Conservation (phyloP, 192 early-diverging fungal species). For the Coemansia guatemalensis region DNA sequence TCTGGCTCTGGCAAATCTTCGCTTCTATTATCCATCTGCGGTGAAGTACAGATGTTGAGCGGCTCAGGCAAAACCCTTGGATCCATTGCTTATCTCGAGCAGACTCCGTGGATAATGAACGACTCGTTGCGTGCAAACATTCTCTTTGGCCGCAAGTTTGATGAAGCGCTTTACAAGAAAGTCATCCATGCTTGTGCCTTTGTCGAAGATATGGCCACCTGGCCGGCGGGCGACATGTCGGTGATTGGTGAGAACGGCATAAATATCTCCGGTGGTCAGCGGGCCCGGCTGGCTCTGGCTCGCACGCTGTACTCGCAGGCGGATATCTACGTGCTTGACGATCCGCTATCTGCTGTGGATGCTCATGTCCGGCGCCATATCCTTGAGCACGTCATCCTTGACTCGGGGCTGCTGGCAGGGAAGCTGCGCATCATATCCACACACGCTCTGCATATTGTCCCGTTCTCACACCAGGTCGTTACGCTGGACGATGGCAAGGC, state of each 20-base stretch:
- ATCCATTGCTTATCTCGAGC: constrained; percentile 26
- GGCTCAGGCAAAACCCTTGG: constrained; percentile 38
- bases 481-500: constrained; percentile 13
- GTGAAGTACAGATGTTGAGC: constrained; percentile 44
- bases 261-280: constrained; percentile 73
- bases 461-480: constrained; percentile 23
- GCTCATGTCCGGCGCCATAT: constrained; percentile 63
- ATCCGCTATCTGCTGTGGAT: constrained; percentile 71
- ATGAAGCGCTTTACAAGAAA: constrained; percentile 59
- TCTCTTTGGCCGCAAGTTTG: constrained; percentile 67
- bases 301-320: constrained; percentile 65
- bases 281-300: constrained; percentile 64
- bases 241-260: constrained; percentile 70
- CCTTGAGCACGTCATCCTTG: constrained; percentile 59
- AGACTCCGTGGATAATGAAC: constrained; percentile 37
- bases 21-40: constrained; percentile 60
- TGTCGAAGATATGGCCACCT: constrained; percentile 60
- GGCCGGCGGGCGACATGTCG: constrained; percentile 66
- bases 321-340: constrained; percentile 70
- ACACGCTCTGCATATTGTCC: constrained; percentile 21
- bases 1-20: constrained; percentile 66
- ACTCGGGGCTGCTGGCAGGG: constrained; percentile 56
- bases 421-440: constrained; percentile 53
- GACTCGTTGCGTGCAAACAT: constrained; percentile 75
- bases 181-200: constrained; percentile 64